Evolutionary conservation across 371 early-diverging fungal species (phyloP).

Genomic region (Encephalitozoon hellem): DNA sequence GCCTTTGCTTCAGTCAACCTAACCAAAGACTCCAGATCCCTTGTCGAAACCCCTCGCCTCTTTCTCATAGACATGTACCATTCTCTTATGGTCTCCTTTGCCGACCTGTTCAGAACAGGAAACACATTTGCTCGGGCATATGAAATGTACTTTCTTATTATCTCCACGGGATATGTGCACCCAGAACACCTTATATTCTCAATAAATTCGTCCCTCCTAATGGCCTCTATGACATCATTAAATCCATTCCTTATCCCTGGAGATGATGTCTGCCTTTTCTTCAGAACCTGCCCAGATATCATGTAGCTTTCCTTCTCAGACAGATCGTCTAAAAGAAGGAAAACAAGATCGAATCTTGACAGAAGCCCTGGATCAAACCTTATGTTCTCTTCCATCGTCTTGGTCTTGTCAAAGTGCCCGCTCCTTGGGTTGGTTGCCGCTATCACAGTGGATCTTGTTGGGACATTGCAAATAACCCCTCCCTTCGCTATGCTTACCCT

Average conservation of each 20-base stretch:
- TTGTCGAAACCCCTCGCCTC: slow-evolving; percentile 28
- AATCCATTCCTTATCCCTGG: not conserved
- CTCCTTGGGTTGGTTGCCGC: slow-evolving; percentile 59
- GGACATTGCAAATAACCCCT: slow-evolving; percentile 57
- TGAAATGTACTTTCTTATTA: slow-evolving; percentile 63
- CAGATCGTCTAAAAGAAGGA: slow-evolving; percentile 50
- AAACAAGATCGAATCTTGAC: slow-evolving; percentile 58
- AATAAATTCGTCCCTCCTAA: not conserved
- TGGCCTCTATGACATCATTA: not conserved
- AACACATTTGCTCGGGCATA: slow-evolving; percentile 51
- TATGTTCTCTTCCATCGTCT: slow-evolving; percentile 59
- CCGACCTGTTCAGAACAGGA: slow-evolving; percentile 52
- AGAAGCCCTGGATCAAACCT: slow-evolving; percentile 49
- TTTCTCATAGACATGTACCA: slow-evolving; percentile 39
- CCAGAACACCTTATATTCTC: slow-evolving; percentile 59
- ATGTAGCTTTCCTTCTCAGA: slow-evolving; percentile 40
- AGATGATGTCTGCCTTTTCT: slow-evolving; percentile 5
- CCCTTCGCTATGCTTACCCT: slow-evolving; percentile 58
- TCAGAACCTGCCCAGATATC: slow-evolving; percentile 29
- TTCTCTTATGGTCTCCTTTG: slow-evolving; percentile 41
- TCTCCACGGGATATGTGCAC: slow-evolving; percentile 63
- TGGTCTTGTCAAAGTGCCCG: slow-evolving; percentile 50
- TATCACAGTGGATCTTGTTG: slow-evolving; percentile 51
- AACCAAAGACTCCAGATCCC: slow-evolving; percentile 52
- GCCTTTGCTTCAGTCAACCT: slow-evolving; percentile 55